A percentile compares a stretch with the other conserved stretches of the same genome.
Evolutionary conservation across 345 rosid species (phyloP).

Genomic region (Dipteronia sinensis): DNA sequence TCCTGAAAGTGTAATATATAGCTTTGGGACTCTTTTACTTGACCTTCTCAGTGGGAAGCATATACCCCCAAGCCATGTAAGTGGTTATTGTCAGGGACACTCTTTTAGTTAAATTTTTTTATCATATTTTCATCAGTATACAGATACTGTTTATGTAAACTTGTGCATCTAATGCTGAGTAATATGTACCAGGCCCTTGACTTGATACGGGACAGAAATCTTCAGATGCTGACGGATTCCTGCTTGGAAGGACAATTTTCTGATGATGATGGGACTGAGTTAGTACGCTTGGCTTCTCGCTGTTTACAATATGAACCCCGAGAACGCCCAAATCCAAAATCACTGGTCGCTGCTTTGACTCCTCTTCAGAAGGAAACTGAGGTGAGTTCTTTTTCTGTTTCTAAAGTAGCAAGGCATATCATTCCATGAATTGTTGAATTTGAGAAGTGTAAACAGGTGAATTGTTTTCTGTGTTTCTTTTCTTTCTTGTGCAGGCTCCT

Average conservation of each 20-base stretch:
- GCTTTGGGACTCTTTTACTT: slow-evolving; percentile 92
- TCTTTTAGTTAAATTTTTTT: neutral
- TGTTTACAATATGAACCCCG: slow-evolving; percentile 94
- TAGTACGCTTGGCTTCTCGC: slow-evolving; percentile 86
- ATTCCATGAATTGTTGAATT: neutral
- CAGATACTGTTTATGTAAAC: neutral
- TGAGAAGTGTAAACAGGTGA: neutral
- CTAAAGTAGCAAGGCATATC: slow-evolving; percentile 18
- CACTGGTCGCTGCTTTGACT: slow-evolving; percentile 67
- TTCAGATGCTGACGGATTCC: slow-evolving; percentile 87
- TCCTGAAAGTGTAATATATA: slow-evolving; percentile 94
- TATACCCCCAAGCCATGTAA: slow-evolving; percentile 94
- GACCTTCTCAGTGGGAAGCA: slow-evolving; percentile 98
- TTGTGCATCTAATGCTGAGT: slow-evolving; percentile 12
- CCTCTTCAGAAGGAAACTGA: slow-evolving; percentile 90
- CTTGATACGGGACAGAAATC: slow-evolving; percentile 85
- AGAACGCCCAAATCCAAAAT: slow-evolving; percentile 85
- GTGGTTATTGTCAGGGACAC: slow-evolving; percentile 21
- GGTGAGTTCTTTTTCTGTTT: slow-evolving; percentile 44
- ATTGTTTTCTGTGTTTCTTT: slow-evolving; percentile 1
- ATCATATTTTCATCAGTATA: neutral
- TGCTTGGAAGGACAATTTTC: slow-evolving; percentile 93
- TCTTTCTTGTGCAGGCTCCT: slow-evolving; percentile 58
- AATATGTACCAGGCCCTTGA: slow-evolving; percentile 74
- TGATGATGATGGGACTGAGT: slow-evolving; percentile 80